Conservation (phyloP, 495 filamentous ascomycete species). For the Trichoderma orchidacearum region DNA sequence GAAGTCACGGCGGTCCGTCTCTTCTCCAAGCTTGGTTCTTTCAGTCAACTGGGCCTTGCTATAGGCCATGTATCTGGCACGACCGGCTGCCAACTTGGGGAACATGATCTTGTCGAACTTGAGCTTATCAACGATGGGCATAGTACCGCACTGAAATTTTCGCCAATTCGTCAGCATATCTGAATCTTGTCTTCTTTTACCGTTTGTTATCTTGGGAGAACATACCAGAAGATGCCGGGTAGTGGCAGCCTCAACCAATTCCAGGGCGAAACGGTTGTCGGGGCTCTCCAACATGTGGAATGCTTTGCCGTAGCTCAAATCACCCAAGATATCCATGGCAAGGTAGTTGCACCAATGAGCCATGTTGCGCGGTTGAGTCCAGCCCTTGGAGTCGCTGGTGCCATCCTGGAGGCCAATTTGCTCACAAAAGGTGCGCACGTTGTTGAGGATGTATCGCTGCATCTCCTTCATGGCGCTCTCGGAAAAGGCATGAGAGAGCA, state of each 20-base stretch:
- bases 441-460: constrained; percentile 43
- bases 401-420: constrained; percentile 25
- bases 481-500: constrained; percentile 49
- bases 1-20: constrained; percentile 50
- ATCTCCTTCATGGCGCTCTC: constrained; percentile 40
- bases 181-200: neutral
- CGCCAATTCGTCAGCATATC: neutral
- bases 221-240: constrained; percentile 42
- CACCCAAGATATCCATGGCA: constrained; percentile 61
- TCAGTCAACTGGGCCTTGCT: constrained; percentile 38
- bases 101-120: constrained; percentile 45
- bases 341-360: constrained; percentile 52
- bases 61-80: constrained; percentile 43
- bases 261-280: constrained; percentile 44
- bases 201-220: neutral
- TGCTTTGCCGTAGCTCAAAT: constrained; percentile 55
- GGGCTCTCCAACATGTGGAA: constrained; percentile 56
- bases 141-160: constrained; percentile 35
- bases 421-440: constrained; percentile 36
- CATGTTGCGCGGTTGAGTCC: constrained; percentile 38
- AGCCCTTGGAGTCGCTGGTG: constrained; percentile 22
- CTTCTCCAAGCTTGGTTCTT: constrained; percentile 38
- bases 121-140: constrained; percentile 39
- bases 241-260: constrained; percentile 40
- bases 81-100: constrained; percentile 36